Evolutionary conservation across 164 flowering plant genomes (phyloP).

Genomic region (Magnolia changhungtana): DNA sequence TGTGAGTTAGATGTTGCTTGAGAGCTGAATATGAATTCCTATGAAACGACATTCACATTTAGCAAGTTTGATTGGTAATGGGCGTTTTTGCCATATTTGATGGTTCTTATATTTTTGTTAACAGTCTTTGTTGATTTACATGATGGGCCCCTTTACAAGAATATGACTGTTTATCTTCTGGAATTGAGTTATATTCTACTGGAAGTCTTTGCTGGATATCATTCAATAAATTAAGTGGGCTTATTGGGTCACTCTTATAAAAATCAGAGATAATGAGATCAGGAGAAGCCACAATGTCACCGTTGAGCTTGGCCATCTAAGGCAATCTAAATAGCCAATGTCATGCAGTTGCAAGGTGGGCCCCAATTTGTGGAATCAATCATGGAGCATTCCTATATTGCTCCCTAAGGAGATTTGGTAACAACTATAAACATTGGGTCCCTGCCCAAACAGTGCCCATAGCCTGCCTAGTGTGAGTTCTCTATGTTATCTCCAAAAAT

Average conservation of each 20-base stretch:
- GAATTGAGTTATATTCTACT: background rate
- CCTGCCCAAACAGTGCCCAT: no score
- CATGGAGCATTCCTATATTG: background rate
- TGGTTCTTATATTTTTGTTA: no score
- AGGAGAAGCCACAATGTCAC: no score
- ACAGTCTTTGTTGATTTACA: background rate
- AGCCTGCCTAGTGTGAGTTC: no score
- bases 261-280: no score
- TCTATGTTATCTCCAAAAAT: no score
- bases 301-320: background rate
- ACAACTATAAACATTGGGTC: no score
- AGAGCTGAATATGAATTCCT: background rate
- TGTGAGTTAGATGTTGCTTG: background rate
- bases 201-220: background rate
- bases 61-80: background rate
- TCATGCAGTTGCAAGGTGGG: background rate
- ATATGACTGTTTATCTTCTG: background rate
- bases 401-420: no score
- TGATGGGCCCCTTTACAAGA: background rate
- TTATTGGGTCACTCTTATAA: no score
- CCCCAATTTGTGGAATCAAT: background rate
- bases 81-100: background rate
- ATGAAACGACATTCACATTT: background rate
- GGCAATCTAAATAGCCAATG: background rate
- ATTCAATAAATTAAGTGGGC: background rate